Evolutionary conservation across 129 eudicot species (phyloP).

Genomic region (Heracleum sosnowskyi): DNA sequence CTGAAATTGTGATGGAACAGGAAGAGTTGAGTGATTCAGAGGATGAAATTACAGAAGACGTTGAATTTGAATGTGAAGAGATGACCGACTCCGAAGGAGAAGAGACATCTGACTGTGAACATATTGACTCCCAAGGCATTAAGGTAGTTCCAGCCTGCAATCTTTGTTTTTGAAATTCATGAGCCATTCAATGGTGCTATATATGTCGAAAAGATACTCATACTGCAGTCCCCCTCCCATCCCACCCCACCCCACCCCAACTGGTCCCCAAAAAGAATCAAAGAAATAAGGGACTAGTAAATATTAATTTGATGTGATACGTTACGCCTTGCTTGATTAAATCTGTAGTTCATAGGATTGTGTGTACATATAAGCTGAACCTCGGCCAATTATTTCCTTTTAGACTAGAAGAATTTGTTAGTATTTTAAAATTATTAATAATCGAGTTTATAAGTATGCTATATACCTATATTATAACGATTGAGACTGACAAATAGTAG

Average conservation of each 20-base stretch:
- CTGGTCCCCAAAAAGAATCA: background rate
- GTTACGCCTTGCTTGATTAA: background rate
- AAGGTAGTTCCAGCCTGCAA: slow-evolving; percentile 37
- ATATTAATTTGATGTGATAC: background rate
- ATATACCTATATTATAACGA: background rate
- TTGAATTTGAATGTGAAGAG: slow-evolving; percentile 94
- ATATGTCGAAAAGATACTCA: background rate
- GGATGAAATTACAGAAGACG: slow-evolving; percentile 72
- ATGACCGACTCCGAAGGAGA: slow-evolving; percentile 92
- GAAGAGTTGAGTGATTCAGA: slow-evolving; percentile 98
- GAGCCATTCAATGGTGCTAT: background rate
- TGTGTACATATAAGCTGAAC: background rate
- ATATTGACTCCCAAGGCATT: slow-evolving; percentile 26
- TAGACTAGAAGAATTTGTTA: too few species aligned
- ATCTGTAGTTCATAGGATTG: background rate
- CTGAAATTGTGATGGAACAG: slow-evolving; percentile 91
- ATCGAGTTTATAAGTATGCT: background rate
- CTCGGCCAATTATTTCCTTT: background rate
- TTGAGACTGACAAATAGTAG: too few species aligned
- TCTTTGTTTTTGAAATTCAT: background rate
- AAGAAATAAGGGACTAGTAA: background rate
- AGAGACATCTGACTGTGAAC: slow-evolving; percentile 51
- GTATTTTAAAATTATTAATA: background rate
- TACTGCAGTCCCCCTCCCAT: background rate
- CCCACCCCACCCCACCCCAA: background rate